Evolutionary conservation across 805 yeast genomes (phyloP), one percentile per base, ranked within the genome.

Genomic region (Teunomyces tritomae): DNA sequence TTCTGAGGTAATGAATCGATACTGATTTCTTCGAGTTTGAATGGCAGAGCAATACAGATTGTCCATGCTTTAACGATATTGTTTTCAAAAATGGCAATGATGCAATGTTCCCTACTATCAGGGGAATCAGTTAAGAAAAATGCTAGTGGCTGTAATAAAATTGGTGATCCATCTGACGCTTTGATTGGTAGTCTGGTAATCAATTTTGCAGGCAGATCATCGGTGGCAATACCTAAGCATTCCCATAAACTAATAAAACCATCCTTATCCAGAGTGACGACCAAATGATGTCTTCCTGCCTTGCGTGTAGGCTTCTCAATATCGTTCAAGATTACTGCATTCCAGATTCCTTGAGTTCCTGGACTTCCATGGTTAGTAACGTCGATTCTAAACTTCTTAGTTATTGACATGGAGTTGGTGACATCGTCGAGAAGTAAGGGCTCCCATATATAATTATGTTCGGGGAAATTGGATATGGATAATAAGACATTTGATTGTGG

Each of bases 171-270:
- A 1, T 52, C 50, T 5, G 44, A 28, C 26, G 50, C 53, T 10
- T 37, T 28, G 3, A 64, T 52, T 17, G 50, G 48, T n/a, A 57
- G 16, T 24, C 63, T 41, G 8, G 42, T 39, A 2, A 67, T 30
- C 39, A 68, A 51, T 1, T 49, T 57, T 0, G 65, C 74, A n/a
- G 64, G 62, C 43, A 56, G 52, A 41, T 66, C 68, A 47, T 68
- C 68, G 45, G 55, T 49, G 16, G 53, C 49, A 3, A 61, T 56
- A 8, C 72, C 67, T 42, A 68, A 59, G 45, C 90, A 81, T 48
- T 84, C 80, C 88, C 89, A 88, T 5, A 86, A 67, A 9, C 80
- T 71, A 9, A 89, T 50, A 37, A 48, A 53, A 3, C 73, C 69
- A 5, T 60, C 56, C 33, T 61, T 62, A 35, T 71, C 74, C n/a